These are phyloP conservation scores for Populus hybrid DNA, from an alignment of 441 rosid genomes.

Conservation along the genomic window DNA sequence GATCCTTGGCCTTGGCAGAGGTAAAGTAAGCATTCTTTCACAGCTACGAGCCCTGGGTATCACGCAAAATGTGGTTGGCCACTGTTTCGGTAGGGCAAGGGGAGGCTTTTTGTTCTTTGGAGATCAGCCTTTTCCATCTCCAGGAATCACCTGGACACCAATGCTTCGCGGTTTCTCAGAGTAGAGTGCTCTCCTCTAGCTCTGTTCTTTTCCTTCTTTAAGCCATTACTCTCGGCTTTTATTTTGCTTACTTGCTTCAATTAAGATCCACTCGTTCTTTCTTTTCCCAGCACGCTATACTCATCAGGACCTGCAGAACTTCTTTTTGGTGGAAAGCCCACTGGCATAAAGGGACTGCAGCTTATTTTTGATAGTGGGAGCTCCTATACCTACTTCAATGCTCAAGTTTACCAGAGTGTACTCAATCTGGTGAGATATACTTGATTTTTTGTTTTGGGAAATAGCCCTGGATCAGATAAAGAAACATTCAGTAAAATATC, in stretches of 20 bases:
- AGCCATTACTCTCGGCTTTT: not conserved
- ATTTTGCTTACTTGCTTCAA: not conserved
- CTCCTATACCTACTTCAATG: conserved; percentile 66
- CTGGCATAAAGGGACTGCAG: conserved; percentile 45
- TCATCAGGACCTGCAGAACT: conserved; percentile 71
- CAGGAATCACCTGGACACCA: conserved; percentile 66
- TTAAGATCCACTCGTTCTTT: not conserved
- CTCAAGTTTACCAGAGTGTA: conserved; percentile 40
- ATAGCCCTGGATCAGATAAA: not conserved
- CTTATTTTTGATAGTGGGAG: conserved; percentile 75
- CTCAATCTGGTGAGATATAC: conserved; percentile 43
- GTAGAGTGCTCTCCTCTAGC: conserved; percentile 22
- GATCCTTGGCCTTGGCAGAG: conserved; percentile 86
- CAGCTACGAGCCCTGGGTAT: conserved; percentile 66
- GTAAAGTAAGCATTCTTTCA: conserved; percentile 68
- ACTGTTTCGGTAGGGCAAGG: conserved; percentile 75
- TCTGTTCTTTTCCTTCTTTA: not conserved
- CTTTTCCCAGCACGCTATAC: conserved; percentile 48
- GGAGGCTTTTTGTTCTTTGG: conserved; percentile 93
- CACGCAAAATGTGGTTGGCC: conserved; percentile 67
- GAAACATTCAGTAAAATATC: not conserved
- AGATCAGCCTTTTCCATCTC: conserved; percentile 55
- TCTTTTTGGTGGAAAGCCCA: conserved; percentile 50
- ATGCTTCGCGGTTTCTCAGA: conserved; percentile 54
- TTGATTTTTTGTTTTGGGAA: not conserved